Evolutionary conservation across 805 yeast species (phyloP).

Genomic region (Pichia nanzhaoensis): DNA sequence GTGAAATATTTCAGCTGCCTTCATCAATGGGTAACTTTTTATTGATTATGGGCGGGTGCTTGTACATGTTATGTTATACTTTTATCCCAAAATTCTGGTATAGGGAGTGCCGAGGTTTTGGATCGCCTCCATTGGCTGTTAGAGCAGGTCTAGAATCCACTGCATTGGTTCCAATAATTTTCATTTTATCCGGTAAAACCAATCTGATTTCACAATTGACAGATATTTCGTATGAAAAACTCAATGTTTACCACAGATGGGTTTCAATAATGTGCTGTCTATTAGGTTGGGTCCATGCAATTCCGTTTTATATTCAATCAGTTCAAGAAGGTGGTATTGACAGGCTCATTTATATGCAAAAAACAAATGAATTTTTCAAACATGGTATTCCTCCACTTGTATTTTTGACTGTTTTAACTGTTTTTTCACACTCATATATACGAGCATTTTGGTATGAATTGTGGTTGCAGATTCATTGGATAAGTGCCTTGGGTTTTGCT

Average conservation of each 20-base stretch:
- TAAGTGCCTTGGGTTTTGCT: constrained; percentile 41
- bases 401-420: constrained; percentile 37
- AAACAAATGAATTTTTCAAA: constrained; percentile 20
- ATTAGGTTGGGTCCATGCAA: constrained; percentile 41
- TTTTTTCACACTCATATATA: constrained; percentile 35
- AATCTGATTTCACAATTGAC: constrained; percentile 43
- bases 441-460: constrained; percentile 39
- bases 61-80: constrained; percentile 30
- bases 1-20: constrained; percentile 34
- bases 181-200: constrained; percentile 45
- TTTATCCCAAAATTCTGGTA: constrained; percentile 45
- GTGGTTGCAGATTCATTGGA: constrained; percentile 49
- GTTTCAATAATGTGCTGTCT: constrained; percentile 37
- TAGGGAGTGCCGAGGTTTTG: constrained; percentile 47
- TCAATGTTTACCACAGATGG: constrained; percentile 46
- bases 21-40: constrained; percentile 32
- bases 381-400: constrained; percentile 47
- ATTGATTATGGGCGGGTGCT: constrained; percentile 28
- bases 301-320: constrained; percentile 43
- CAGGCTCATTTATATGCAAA: constrained; percentile 20
- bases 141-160: constrained; percentile 46
- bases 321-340: constrained; percentile 43
- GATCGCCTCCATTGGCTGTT: constrained; percentile 52
- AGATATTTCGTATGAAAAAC: constrained; percentile 49
- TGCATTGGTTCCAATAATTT: constrained; percentile 45